A percentile compares a stretch with the other conserved stretches of the same genome.
Evolutionary conservation across 768 basidiomycete genomes (phyloP).

Genomic region (Clitopilus passeckerianus): DNA sequence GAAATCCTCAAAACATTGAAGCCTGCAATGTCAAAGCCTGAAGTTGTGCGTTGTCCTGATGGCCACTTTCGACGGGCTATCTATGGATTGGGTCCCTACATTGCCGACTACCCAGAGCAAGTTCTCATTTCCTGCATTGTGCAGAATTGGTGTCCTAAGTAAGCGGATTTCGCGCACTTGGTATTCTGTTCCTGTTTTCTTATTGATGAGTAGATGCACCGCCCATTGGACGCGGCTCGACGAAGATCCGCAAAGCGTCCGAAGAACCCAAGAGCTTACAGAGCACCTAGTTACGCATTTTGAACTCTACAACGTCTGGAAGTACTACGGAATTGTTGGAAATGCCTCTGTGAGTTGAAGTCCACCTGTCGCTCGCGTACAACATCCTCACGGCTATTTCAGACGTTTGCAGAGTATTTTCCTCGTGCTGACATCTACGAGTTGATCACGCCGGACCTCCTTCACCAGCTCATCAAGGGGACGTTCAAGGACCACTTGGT

Average conservation of each 20-base stretch:
- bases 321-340: too few species aligned
- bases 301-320: too few species aligned
- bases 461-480: too few species aligned
- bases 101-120: conserved; percentile 21
- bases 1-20: conserved; percentile 8
- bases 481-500: conserved; percentile 25
- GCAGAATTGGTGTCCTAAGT: conserved; percentile 18
- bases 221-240: too few species aligned
- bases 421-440: conserved; percentile 22
- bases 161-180: conserved; percentile 1
- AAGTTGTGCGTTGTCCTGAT: conserved; percentile 15
- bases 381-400: background rate
- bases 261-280: too few species aligned
- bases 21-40: conserved; percentile 14
- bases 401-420: conserved; percentile 14
- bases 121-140: conserved; percentile 13
- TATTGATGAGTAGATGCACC: background rate
- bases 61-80: conserved; percentile 16
- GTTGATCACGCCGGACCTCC: conserved; percentile 18
- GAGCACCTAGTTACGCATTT: too few species aligned
- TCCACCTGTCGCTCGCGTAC: too few species aligned
- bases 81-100: conserved; percentile 20
- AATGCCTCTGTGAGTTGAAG: conserved; percentile 16
- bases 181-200: too few species aligned
- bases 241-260: too few species aligned